Evolutionary conservation across 192 early-diverging fungal species (phyloP).

Genomic region (Paraglomus occultum): DNA sequence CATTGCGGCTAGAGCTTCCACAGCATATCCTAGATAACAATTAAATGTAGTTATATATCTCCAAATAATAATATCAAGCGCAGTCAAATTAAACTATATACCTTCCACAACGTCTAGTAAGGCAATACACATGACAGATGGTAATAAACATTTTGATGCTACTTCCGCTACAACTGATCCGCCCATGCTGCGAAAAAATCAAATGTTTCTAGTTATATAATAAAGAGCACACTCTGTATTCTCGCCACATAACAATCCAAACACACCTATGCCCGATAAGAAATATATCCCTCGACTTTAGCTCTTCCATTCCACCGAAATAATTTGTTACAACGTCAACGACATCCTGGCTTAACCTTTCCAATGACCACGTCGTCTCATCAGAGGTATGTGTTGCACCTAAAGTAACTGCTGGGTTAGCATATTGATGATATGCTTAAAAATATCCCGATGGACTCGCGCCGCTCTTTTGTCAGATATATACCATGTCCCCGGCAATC

Average conservation of each 20-base stretch:
- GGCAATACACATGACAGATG: conserved; percentile 58
- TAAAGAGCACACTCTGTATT: not conserved
- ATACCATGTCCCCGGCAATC: conserved; percentile 76
- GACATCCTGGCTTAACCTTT: conserved; percentile 58
- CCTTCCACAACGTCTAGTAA: conserved; percentile 83
- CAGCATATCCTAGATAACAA: conserved; percentile 43
- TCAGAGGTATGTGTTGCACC: conserved; percentile 46
- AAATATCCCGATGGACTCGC: not conserved
- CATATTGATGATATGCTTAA: not conserved
- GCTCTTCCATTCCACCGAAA: conserved; percentile 39
- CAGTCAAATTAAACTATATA: conserved; percentile 16
- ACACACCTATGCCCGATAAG: conserved; percentile 77
- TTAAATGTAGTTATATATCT: conserved; percentile 2
- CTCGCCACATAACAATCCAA: not conserved
- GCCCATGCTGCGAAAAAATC: conserved; percentile 59
- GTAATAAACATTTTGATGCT: conserved; percentile 48
- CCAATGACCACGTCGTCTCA: conserved; percentile 55
- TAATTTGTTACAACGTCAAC: conserved; percentile 44
- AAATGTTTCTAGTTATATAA: not conserved
- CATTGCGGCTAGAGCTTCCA: conserved; percentile 56
- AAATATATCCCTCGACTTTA: conserved; percentile 50
- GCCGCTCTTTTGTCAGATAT: conserved; percentile 25
- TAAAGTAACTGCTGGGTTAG: conserved; percentile 23
- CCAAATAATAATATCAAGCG: not conserved
- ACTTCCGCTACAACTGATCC: conserved; percentile 71